Evolutionary conservation across 257 asterid species (phyloP).

Genomic region (Solanum lignicaule): DNA sequence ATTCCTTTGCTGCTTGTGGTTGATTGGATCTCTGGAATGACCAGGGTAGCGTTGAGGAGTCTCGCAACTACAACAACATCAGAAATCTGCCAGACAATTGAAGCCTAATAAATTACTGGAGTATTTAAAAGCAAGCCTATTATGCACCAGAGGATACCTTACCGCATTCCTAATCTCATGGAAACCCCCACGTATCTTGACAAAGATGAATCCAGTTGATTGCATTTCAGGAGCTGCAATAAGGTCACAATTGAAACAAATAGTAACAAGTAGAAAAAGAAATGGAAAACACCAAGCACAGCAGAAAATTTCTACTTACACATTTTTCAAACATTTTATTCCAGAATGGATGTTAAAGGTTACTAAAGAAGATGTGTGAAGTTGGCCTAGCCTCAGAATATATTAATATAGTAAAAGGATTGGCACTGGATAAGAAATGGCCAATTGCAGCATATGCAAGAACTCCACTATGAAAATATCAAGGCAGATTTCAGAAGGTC

Average conservation of each 20-base stretch:
- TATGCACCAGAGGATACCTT: conserved; percentile 12
- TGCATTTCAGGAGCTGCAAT: conserved; percentile 51
- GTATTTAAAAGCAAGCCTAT: not conserved
- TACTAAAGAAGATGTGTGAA: not conserved
- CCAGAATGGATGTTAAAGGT: not conserved
- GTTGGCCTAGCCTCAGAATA: not conserved
- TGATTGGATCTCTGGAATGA: conserved; percentile 92
- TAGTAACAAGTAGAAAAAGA: not conserved
- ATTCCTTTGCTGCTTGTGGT: conserved; percentile 97
- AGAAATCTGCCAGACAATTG: conserved; percentile 46
- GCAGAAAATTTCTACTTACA: not conserved
- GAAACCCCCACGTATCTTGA: conserved; percentile 88
- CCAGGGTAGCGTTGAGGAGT: conserved; percentile 86
- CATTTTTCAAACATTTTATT: not conserved
- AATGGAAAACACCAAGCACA: not conserved
- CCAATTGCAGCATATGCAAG: not conserved
- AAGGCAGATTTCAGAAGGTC: not conserved
- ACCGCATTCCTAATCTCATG: conserved; percentile 94
- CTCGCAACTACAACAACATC: conserved; percentile 90
- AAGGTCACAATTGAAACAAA: not conserved
- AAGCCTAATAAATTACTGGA: not conserved
- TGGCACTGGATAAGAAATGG: not conserved
- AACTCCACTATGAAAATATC: not conserved
- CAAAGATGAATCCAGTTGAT: conserved; percentile 66
- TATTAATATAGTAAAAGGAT: not conserved